These are phyloP conservation scores for Sporothrix brunneoviolacea DNA, from an alignment of 2,329 filamentous ascomycete species.

Conservation along the genomic window DNA sequence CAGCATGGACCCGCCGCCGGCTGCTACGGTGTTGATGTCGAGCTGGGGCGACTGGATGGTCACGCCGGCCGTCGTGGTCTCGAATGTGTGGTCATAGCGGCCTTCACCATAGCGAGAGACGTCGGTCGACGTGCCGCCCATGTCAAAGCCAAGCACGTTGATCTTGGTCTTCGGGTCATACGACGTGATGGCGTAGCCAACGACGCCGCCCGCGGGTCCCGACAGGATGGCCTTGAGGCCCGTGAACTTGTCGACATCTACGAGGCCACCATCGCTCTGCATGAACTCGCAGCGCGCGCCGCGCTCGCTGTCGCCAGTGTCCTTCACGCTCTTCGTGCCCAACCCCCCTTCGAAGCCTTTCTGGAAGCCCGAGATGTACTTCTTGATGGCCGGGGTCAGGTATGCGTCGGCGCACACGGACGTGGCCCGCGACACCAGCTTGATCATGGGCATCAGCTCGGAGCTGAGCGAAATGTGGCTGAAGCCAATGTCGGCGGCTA, in stretches of 20 bases:
- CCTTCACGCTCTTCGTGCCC: conserved; percentile 64
- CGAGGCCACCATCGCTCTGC: conserved; percentile 74
- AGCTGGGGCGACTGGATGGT: conserved; percentile 88
- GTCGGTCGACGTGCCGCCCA: conserved; percentile 91
- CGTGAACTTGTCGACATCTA: conserved; percentile 74
- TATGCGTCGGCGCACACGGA: conserved; percentile 77
- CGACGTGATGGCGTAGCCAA: conserved; percentile 85
- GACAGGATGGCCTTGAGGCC: conserved; percentile 81
- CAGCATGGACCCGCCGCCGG: conserved; percentile 75
- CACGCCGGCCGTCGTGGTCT: conserved; percentile 71
- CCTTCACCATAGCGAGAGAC: conserved; percentile 82
- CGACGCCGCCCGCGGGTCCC: conserved; percentile 86
- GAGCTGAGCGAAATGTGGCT: conserved; percentile 74
- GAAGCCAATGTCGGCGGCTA: conserved; percentile 77
- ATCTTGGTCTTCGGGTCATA: conserved; percentile 77
- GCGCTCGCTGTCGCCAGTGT: conserved; percentile 26
- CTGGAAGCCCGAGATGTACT: conserved; percentile 68
- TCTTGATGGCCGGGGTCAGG: conserved; percentile 70
- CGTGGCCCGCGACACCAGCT: conserved; percentile 67
- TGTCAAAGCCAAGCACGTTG: conserved; percentile 90
- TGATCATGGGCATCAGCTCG: conserved; percentile 86
- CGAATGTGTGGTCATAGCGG: conserved; percentile 86
- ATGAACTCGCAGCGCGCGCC: conserved; percentile 89
- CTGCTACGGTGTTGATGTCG: conserved; percentile 92
- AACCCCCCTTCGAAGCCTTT: conserved; percentile 75